These are phyloP conservation scores for Neocucurbitaria cava DNA, from an alignment of 2,329 filamentous ascomycete species.

Conservation along the genomic window DNA sequence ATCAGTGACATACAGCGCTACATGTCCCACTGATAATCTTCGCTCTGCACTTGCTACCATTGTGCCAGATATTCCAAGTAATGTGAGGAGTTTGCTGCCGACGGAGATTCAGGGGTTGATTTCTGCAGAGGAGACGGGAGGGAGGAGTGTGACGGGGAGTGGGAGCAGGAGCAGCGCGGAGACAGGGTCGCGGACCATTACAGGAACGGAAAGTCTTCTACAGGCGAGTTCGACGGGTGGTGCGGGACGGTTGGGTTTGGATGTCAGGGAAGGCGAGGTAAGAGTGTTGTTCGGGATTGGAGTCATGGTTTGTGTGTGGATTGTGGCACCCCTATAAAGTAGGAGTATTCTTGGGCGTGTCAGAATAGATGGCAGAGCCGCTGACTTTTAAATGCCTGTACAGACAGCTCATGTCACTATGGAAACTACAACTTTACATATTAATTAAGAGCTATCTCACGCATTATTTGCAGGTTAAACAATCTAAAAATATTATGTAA, in stretches of 20 bases:
- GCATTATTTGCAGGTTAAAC: no score
- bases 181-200: background rate
- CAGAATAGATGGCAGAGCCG: no score
- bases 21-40: background rate
- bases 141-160: background rate
- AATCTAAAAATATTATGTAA: no score
- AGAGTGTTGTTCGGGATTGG: conserved; percentile 14
- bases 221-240: conserved; percentile 5
- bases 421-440: no score
- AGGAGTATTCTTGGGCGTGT: no score
- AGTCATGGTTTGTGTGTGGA: conserved; percentile 10
- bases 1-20: background rate
- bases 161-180: no score
- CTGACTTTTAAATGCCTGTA: no score
- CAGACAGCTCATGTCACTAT: no score
- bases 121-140: background rate
- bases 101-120: conserved; percentile 1
- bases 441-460: no score
- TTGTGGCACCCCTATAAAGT: no score
- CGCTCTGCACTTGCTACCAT: background rate
- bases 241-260: background rate
- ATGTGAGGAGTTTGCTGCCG: background rate
- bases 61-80: background rate
- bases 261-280: conserved; percentile 2
- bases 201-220: background rate